phyloP scores from a whole-genome alignment of 1,284 basidiomycete species.

The Amylostereum areolatum region DNA sequence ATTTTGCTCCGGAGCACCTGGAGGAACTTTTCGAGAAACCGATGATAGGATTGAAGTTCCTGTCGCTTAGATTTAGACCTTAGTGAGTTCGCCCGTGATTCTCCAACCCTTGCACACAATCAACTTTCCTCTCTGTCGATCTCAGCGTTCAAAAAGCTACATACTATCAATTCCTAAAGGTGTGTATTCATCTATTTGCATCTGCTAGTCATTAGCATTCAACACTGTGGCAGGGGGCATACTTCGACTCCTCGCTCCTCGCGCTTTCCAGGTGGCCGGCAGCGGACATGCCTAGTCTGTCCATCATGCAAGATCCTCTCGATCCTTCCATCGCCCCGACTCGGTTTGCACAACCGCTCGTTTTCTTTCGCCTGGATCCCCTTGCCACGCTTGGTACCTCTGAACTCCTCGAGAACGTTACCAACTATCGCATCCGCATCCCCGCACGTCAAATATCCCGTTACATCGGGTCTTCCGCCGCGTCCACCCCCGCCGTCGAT shows the following conservation, averaged over 20 bases:
- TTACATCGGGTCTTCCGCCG: slow-evolving; percentile 30
- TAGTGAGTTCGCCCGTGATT: slow-evolving; percentile 41
- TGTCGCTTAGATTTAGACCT: slow-evolving; percentile 59
- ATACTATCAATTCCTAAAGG: slow-evolving; percentile 66
- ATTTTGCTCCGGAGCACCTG: slow-evolving; percentile 61
- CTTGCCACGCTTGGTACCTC: slow-evolving; percentile 42
- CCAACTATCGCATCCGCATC: slow-evolving; percentile 49
- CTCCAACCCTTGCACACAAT: not conserved
- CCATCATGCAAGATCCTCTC: slow-evolving; percentile 62
- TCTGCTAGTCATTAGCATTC: not conserved
- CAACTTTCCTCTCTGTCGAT: not conserved
- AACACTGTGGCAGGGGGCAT: slow-evolving; percentile 42
- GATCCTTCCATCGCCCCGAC: slow-evolving; percentile 27
- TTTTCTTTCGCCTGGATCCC: slow-evolving; percentile 60
- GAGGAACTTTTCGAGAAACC: slow-evolving; percentile 47
- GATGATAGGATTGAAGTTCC: slow-evolving; percentile 29
- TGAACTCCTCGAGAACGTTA: slow-evolving; percentile 32
- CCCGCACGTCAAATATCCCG: slow-evolving; percentile 49
- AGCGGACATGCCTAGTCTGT: slow-evolving; percentile 37
- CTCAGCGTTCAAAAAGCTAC: slow-evolving; percentile 57
- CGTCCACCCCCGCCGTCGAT: slow-evolving; percentile 32
- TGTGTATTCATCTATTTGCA: slow-evolving; percentile 12
- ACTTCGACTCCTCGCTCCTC: slow-evolving; percentile 57
- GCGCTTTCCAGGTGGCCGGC: slow-evolving; percentile 54
- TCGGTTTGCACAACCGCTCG: slow-evolving; percentile 66